phyloP scores from a whole-genome alignment of 1,284 basidiomycete genomes.

The Apiotrichum sp. region DNA sequence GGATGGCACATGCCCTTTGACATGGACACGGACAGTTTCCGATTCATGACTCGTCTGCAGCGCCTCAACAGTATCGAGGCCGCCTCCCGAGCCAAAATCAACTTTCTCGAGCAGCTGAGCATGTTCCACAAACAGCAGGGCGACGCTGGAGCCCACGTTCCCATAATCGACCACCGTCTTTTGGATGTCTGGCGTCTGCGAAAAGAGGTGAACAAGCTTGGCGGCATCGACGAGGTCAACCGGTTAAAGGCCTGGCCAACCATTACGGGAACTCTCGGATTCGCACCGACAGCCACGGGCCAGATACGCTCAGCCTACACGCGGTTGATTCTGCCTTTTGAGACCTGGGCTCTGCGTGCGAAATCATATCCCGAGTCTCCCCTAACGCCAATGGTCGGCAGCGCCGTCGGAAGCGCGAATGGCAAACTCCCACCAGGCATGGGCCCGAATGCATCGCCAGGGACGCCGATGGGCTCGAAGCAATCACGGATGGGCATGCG shows the following conservation, averaged over 20 bases:
- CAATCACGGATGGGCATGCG: slow-evolving; percentile 13
- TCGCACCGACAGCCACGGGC: slow-evolving; percentile 52
- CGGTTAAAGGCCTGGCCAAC: slow-evolving; percentile 74
- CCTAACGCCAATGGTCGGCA: background rate
- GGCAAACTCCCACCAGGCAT: slow-evolving; percentile 15
- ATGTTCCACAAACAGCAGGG: slow-evolving; percentile 86
- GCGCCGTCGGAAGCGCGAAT: slow-evolving; percentile 4
- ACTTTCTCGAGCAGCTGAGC: slow-evolving; percentile 95
- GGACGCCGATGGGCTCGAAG: slow-evolving; percentile 23
- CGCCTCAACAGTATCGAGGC: slow-evolving; percentile 96
- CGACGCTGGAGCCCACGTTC: slow-evolving; percentile 76
- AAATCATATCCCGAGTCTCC: slow-evolving; percentile 49
- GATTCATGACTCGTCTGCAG: slow-evolving; percentile 90
- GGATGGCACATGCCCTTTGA: slow-evolving; percentile 96
- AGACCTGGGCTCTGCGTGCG: slow-evolving; percentile 75
- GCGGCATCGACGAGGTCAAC: slow-evolving; percentile 77
- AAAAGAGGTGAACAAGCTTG: slow-evolving; percentile 80
- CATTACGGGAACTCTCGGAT: slow-evolving; percentile 72
- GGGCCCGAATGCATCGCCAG: background rate
- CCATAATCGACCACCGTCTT: slow-evolving; percentile 83
- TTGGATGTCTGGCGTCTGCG: slow-evolving; percentile 89
- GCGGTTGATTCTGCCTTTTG: slow-evolving; percentile 87
- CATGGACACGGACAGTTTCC: slow-evolving; percentile 71
- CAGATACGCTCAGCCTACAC: slow-evolving; percentile 85
- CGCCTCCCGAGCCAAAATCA: slow-evolving; percentile 89